Base-by-base conservation (phyloP, 805 yeast genomes). In the Lachancea quebecensis region DNA sequence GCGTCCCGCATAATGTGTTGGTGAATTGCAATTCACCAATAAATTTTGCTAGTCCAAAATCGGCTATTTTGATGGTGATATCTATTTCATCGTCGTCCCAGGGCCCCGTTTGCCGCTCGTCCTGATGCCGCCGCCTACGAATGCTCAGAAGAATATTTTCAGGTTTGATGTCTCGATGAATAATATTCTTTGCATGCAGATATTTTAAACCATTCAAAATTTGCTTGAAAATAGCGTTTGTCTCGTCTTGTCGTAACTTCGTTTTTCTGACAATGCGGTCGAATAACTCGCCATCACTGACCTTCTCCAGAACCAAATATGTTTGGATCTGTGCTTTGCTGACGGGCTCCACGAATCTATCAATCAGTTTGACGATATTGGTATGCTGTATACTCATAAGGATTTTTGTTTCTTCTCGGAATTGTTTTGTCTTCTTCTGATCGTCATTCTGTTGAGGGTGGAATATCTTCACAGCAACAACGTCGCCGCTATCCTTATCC, bases 1-100 rank as follows among this genome's bases (percentile, higher is more conserved):
- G 95, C 0, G 95, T 85, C 1, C 95, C 95, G 65, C 95, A 85
- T 35, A 85, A 63, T 0, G 95, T 85, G 53, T 80, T 80, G 9
- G 95, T 83, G 58, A 83, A 83, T 49, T 79, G 77, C 50, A 78
- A 65, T 53, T 82, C 88, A 6, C 91, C 91, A 37, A 85, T 71
- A 39, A 69, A 66, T 52, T 76, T 71, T 1, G 80, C 77, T 14
- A 77, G 51, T 0, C 96, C 96, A 64, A 85, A 85, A 64, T 85
- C 95, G 1, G 91, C 93, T 41, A 85, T 82, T 57, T 85, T 85
- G 9, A 85, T 88, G 48, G 66, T 66, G 7, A 85, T 74, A 48
- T 79, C 80, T 18, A 73, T 62, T 63, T 84, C 90, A 45, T 75
- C 67, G 1, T 67, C 62, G 50, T 69, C 72, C 73, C 73, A 69